A percentile compares a stretch with the other conserved stretches of the same genome.
phyloP scores from a whole-genome alignment of 257 asterid genomes.

The Gardenia jasminoides region DNA sequence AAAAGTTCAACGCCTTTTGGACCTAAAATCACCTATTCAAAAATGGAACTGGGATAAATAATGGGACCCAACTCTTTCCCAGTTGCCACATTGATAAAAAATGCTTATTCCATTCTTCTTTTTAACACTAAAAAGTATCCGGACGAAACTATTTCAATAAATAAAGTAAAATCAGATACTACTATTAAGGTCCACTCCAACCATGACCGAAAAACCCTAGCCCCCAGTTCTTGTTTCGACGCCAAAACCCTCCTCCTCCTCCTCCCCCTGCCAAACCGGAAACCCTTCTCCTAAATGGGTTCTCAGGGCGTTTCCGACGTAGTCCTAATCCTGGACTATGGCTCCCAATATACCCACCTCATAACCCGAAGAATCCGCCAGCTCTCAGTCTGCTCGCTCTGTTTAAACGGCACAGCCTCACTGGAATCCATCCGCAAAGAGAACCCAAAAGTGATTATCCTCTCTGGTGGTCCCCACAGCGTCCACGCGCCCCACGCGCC shows the following conservation, averaged over 20 bases:
- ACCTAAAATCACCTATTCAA: too few species aligned
- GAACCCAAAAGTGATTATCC: constrained; percentile 68
- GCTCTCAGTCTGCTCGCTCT: constrained; percentile 76
- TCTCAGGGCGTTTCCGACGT: constrained; percentile 51
- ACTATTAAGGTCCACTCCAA: constrained; percentile 26
- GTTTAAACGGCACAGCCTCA: constrained; percentile 77
- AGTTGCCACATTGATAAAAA: neutral
- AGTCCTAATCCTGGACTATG: constrained; percentile 71
- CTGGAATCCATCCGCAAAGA: constrained; percentile 57
- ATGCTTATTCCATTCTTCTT: neutral
- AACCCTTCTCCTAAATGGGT: constrained; percentile 38
- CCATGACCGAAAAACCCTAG: constrained; percentile 52
- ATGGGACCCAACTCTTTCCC: neutral
- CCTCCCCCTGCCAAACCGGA: neutral
- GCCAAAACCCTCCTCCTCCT: constrained; percentile 4
- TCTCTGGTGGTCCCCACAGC: constrained; percentile 97
- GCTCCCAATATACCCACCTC: constrained; percentile 96
- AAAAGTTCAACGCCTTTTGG: too few species aligned
- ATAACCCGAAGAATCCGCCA: constrained; percentile 91
- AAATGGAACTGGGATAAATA: too few species aligned
- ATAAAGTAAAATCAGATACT: neutral
- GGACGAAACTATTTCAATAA: neutral
- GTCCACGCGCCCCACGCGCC: constrained; percentile 82
- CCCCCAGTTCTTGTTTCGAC: constrained; percentile 16
- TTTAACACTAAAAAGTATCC: neutral